Percentiles rank a stretch among this genome's conserved stretches.
These are phyloP conservation scores for Fraxinus baroniana DNA, from an alignment of 305 asterid species.

Conservation along the genomic window DNA sequence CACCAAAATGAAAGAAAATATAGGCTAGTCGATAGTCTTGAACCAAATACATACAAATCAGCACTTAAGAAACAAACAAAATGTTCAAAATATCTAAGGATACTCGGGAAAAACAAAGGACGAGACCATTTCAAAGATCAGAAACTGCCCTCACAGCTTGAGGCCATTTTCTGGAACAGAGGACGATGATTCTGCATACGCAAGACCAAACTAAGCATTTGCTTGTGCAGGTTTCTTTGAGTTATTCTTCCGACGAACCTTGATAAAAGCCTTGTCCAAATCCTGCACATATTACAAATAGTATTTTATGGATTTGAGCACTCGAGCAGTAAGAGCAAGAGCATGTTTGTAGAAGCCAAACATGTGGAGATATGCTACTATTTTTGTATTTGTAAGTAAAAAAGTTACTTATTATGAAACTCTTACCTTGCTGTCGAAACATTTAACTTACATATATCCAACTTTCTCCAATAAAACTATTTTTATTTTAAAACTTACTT, in stretches of 20 bases:
- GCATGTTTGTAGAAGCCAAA: neutral
- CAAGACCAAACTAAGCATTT: conserved; percentile 25
- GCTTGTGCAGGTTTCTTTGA: conserved; percentile 62
- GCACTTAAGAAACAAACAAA: neutral
- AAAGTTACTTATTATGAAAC: no score
- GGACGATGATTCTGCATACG: neutral
- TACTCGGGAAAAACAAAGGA: neutral
- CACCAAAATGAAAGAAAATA: neutral
- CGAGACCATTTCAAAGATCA: neutral
- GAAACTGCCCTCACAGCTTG: neutral
- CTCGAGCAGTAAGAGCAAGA: neutral
- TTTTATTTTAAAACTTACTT: neutral
- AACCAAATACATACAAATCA: neutral
- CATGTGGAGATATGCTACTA: neutral
- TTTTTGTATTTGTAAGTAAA: neutral
- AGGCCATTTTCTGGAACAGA: neutral
- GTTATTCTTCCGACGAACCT: conserved; percentile 79
- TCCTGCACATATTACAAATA: conserved; percentile 45
- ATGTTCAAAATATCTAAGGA: neutral
- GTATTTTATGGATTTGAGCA: neutral
- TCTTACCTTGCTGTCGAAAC: neutral
- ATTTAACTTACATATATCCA: neutral
- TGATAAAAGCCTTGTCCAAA: conserved; percentile 70
- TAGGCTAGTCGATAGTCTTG: neutral
- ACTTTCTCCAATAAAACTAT: neutral